Conservation (phyloP, 345 rosid species). For the Eucalyptus brandiana region DNA sequence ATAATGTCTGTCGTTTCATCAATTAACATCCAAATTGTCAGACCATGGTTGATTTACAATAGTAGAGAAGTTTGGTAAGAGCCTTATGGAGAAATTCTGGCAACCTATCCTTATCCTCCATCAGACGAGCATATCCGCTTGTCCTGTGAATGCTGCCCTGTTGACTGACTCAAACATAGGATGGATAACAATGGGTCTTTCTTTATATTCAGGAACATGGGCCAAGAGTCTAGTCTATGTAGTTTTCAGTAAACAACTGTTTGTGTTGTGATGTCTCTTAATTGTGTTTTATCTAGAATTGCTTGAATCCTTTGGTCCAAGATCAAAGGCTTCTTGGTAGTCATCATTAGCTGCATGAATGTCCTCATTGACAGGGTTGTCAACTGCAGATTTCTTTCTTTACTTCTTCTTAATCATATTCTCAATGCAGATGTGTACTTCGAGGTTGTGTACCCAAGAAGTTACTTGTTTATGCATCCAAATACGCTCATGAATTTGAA, state of each 20-base stretch:
- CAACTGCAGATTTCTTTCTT: neutral
- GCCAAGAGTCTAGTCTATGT: neutral
- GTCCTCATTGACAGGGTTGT: neutral
- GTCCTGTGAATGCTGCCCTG: neutral
- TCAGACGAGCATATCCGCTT: neutral
- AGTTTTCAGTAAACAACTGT: neutral
- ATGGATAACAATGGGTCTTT: neutral
- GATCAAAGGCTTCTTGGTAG: neutral
- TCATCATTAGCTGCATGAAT: neutral
- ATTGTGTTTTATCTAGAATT: neutral
- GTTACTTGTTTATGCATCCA: constrained; percentile 77
- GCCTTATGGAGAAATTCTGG: neutral
- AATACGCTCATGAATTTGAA: constrained; percentile 82
- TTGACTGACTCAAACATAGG: neutral
- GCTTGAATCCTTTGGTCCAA: neutral
- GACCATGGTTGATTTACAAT: neutral
- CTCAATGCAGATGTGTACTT: constrained; percentile 59
- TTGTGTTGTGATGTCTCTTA: neutral
- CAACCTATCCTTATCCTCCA: neutral
- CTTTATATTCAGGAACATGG: neutral
- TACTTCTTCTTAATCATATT: neutral
- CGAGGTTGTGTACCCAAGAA: constrained; percentile 99
- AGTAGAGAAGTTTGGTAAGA: neutral
- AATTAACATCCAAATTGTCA: neutral
- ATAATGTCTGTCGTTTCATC: neutral